These are phyloP conservation scores for Pichia insulana DNA, from an alignment of 805 yeast species.

Conservation along the genomic window DNA sequence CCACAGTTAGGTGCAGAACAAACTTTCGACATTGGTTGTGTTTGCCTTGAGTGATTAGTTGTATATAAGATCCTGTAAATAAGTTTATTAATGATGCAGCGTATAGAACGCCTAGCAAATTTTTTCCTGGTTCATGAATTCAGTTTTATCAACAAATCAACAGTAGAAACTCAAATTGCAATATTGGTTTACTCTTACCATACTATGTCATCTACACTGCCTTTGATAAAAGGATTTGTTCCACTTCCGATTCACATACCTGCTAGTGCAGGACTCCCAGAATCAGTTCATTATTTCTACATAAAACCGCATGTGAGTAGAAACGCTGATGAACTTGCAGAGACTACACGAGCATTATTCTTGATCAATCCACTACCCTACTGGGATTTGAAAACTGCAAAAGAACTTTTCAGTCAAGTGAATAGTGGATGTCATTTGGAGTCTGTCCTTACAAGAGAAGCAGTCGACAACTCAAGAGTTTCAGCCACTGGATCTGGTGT, in stretches of 20 bases:
- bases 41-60: too few species aligned
- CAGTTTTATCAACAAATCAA: too few species aligned
- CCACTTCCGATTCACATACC: conserved; percentile 42
- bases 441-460: conserved; percentile 25
- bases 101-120: too few species aligned
- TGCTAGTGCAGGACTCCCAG: conserved; percentile 15
- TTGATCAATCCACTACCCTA: conserved; percentile 67
- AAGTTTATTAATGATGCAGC: too few species aligned
- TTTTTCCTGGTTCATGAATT: too few species aligned
- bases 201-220: not conserved
- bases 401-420: conserved; percentile 46
- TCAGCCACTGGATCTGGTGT: conserved; percentile 9
- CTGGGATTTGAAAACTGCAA: conserved; percentile 43
- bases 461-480: conserved; percentile 20
- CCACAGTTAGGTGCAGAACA: conserved; percentile 86
- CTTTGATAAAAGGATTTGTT: conserved; percentile 44
- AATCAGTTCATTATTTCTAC: conserved; percentile 45
- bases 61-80: too few species aligned
- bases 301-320: conserved; percentile 53
- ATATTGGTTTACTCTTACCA: too few species aligned
- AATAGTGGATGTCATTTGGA: conserved; percentile 63
- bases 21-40: conserved; percentile 1
- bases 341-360: conserved; percentile 54
- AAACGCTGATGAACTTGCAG: conserved; percentile 28
- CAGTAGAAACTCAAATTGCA: too few species aligned